A percentile compares a stretch with the other conserved stretches of the same genome.
Evolutionary conservation across 108 stramenopile species (phyloP).

Genomic region (Mayamaea pseudoterrestris): DNA sequence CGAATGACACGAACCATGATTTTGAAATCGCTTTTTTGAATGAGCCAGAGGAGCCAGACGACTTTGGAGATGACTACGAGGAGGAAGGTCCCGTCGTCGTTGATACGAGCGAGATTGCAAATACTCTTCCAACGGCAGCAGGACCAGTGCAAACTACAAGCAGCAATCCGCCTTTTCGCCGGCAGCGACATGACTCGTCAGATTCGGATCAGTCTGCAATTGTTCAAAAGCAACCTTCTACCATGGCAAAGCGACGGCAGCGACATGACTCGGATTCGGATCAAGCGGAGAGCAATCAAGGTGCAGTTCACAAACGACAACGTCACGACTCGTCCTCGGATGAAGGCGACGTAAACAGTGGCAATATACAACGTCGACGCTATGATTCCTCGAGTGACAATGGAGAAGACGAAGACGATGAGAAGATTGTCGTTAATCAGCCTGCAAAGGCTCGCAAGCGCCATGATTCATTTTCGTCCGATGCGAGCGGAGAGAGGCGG

Average conservation of each 20-base stretch:
- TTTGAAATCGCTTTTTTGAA: background rate
- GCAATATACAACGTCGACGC: background rate
- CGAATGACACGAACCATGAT: background rate
- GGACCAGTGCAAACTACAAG: background rate
- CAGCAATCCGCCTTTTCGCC: background rate
- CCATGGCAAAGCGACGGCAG: background rate
- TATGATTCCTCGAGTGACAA: constrained; percentile 1
- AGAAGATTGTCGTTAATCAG: background rate
- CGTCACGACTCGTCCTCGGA: background rate
- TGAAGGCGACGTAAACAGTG: background rate
- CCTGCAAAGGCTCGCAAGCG: background rate
- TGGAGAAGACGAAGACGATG: background rate
- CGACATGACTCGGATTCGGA: background rate
- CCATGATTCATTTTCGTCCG: background rate
- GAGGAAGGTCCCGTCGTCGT: constrained; percentile 21
- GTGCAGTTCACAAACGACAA: constrained; percentile 9
- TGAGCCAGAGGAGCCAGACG: background rate
- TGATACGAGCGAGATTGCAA: constrained; percentile 4
- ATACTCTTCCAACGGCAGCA: background rate
- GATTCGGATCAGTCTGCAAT: no score
- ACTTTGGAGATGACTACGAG: constrained; percentile 8
- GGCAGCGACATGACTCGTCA: background rate
- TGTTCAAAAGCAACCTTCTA: no score
- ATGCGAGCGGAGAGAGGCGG: no score
- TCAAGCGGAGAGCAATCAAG: background rate